Evolutionary conservation across 768 basidiomycete species (phyloP), one percentile per base, ranked within the genome.

Genomic region (Termitomyces sp.): DNA sequence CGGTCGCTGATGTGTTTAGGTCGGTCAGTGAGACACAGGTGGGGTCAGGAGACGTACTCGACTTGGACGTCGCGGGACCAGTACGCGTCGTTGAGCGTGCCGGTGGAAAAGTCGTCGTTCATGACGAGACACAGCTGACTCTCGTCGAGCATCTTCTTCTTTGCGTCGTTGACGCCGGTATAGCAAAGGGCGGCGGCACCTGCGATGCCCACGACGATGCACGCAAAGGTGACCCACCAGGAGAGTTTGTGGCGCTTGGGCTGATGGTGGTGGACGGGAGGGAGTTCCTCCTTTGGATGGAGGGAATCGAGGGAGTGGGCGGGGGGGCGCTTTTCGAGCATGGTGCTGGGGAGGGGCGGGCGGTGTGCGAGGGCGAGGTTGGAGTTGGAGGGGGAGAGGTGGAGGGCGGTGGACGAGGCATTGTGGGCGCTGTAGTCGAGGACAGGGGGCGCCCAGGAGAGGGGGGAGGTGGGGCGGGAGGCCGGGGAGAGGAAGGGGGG

Each of bases 11-110:
- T 11, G 1, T 11, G 1, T 11, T 35, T 14, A 14, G 12, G 12
- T 35, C 3, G 12, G 1, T 19, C 23, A 14, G 49, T 50, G n/a
- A 14, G 45, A 51, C n/a, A 44, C 62, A 59, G 21, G 59, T 30
- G 30, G 1, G 30, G 7, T 4, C 0, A 7, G 7, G 31, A 49
- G 37, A 64, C 77, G 35, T 55, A 83, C 78, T 89, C 89, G 65
- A 86, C 70, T 59, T 86, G 80, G 55, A 91, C 77, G 46, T 92
- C 89, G 37, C 75, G 78, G 31, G 73, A 73, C 89, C 91, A 93
- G 2, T 74, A 77, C 42, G 74, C 76, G 30, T 70, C 66, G 56
- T 83, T 76, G 1, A 83, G 66, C 17, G 67, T 38, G 17, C 73
- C 72, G 61, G 71, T 66, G 53, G 49, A 62, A 63, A 92, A 95